Conservation (phyloP, 2,329 filamentous ascomycete species). For the Aureobasidium melanogenum region DNA sequence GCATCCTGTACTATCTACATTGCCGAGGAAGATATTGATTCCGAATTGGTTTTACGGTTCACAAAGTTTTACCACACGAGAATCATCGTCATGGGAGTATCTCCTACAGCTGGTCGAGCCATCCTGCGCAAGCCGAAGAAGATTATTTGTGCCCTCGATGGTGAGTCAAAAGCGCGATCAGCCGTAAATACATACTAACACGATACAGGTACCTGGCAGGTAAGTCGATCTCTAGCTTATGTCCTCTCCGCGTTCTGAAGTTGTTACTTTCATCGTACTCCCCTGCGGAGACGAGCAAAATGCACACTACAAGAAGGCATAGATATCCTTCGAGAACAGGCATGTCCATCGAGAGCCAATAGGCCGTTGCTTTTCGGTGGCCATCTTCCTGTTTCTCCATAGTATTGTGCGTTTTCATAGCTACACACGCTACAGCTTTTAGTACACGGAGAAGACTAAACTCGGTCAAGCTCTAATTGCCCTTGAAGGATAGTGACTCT, state of each 20-base stretch:
- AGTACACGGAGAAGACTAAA: too few species aligned
- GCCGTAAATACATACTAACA: background rate
- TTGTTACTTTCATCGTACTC: too few species aligned
- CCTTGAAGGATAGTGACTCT: constrained; percentile 23
- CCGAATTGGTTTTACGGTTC: background rate
- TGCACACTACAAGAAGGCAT: too few species aligned
- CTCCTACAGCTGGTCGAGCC: background rate
- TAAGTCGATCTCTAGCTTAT: background rate
- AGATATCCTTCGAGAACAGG: too few species aligned
- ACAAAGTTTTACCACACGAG: background rate
- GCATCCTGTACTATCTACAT: background rate
- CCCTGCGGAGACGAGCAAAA: too few species aligned
- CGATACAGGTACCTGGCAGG: constrained; percentile 24
- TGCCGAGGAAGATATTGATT: background rate
- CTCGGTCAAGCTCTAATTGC: background rate
- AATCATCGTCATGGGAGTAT: background rate
- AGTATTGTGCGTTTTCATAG: too few species aligned
- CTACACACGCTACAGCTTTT: too few species aligned
- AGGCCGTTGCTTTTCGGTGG: too few species aligned
- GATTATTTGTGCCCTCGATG: constrained; percentile 8
- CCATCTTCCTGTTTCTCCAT: too few species aligned
- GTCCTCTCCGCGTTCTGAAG: too few species aligned
- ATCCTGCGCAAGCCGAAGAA: constrained; percentile 11
- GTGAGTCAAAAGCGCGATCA: background rate
- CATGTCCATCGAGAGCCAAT: too few species aligned